Evolutionary conservation across 331 rosid species (phyloP).

Genomic region (Prunus yedoensis): DNA sequence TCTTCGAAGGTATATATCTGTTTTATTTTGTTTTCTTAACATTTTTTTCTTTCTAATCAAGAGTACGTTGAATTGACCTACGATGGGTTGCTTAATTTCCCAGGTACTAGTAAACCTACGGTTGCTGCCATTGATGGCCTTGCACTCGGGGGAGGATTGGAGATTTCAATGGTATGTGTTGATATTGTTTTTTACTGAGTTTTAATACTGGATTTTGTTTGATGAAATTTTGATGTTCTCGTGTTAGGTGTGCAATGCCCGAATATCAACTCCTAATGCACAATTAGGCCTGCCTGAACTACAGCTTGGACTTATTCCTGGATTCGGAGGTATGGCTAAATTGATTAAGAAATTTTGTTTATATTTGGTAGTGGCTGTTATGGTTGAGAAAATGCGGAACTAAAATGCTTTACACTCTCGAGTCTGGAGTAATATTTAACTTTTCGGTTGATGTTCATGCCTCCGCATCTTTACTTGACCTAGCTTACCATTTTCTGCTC

Average conservation of each 20-base stretch:
- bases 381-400: too few relatives aligned
- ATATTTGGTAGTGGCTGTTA: background rate
- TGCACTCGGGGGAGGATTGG: conserved; percentile 99
- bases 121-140: conserved; percentile 99
- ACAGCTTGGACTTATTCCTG: conserved; percentile 95
- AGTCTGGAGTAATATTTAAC: too few relatives aligned
- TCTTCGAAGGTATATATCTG: conserved; percentile 61
- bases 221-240: background rate
- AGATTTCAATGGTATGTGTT: conserved; percentile 85
- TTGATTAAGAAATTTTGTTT: background rate
- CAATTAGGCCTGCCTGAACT: conserved; percentile 95
- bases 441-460: too few relatives aligned
- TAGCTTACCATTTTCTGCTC: too few relatives aligned
- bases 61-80: conserved; percentile 8
- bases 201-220: conserved; percentile 18
- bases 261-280: conserved; percentile 84
- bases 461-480: too few relatives aligned
- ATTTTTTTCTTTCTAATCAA: background rate
- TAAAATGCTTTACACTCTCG: too few relatives aligned
- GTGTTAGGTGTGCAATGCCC: conserved; percentile 78
- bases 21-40: background rate
- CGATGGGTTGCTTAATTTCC: conserved; percentile 26
- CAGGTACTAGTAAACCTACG: conserved; percentile 83
- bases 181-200: background rate
- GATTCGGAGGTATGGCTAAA: conserved; percentile 78